Evolutionary conservation across 805 yeast genomes (phyloP).

Genomic region (Ogataea siamensis): DNA sequence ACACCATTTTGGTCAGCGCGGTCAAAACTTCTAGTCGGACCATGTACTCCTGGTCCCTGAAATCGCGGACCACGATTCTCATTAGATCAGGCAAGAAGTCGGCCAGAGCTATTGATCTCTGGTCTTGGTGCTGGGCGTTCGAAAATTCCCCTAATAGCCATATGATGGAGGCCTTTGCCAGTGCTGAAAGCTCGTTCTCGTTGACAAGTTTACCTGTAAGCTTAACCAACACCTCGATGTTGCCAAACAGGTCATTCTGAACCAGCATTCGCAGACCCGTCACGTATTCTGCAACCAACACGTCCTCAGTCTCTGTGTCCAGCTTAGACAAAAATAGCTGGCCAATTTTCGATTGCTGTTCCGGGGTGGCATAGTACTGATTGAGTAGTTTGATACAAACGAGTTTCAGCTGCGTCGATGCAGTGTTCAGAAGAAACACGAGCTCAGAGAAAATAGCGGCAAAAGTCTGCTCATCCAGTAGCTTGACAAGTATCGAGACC

Average conservation of each 20-base stretch:
- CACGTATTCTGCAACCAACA: constrained; percentile 59
- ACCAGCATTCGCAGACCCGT: constrained; percentile 71
- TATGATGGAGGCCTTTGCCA: constrained; percentile 76
- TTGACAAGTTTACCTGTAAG: constrained; percentile 36
- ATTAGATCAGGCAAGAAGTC: constrained; percentile 72
- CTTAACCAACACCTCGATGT: constrained; percentile 54
- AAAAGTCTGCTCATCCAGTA: constrained; percentile 55
- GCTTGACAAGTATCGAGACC: constrained; percentile 55
- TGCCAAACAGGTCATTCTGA: constrained; percentile 55
- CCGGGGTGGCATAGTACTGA: constrained; percentile 26
- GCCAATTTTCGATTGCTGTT: constrained; percentile 54
- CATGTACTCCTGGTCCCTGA: constrained; percentile 49
- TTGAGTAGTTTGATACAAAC: constrained; percentile 59
- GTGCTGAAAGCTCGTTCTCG: constrained; percentile 17
- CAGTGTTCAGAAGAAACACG: constrained; percentile 48
- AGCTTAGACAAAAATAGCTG: constrained; percentile 58
- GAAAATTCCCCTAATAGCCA: constrained; percentile 91
- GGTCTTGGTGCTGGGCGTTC: constrained; percentile 12
- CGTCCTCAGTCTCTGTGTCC: constrained; percentile 25
- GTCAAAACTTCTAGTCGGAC: constrained; percentile 72
- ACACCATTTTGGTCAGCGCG: constrained; percentile 69
- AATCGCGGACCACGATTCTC: constrained; percentile 52
- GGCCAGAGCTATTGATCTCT: constrained; percentile 24
- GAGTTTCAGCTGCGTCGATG: constrained; percentile 25
- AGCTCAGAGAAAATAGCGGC: constrained; percentile 57